A percentile compares a stretch with the other conserved stretches of the same genome.
Conservation (phyloP, 768 basidiomycete genomes). For the Auricularia sp. region DNA sequence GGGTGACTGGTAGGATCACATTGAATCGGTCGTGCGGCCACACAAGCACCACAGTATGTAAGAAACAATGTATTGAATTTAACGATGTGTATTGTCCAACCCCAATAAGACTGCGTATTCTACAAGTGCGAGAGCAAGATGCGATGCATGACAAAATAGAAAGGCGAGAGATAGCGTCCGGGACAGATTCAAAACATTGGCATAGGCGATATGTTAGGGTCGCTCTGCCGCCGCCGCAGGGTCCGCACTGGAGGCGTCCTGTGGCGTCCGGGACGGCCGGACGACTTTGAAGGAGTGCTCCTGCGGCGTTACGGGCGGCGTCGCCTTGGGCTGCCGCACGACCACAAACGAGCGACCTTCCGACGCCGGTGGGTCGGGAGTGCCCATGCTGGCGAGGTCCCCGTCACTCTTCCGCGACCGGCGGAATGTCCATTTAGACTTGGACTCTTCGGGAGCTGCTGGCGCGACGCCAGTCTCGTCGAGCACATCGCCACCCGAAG, state of each 20-base stretch:
- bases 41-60: neutral
- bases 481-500: conserved; percentile 11
- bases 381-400: conserved; percentile 22
- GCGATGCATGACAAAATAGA: neutral
- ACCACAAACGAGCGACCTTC: conserved; percentile 44
- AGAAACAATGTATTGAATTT: neutral
- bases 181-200: conserved; percentile 4
- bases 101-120: neutral
- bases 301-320: conserved; percentile 16
- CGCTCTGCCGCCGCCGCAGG: conserved; percentile 19
- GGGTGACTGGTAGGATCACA: neutral
- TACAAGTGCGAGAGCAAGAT: neutral
- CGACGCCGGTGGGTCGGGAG: conserved; percentile 21
- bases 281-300: conserved; percentile 2
- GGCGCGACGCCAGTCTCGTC: conserved; percentile 29
- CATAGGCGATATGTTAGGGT: conserved; percentile 26
- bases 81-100: neutral
- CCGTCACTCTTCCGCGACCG: conserved; percentile 44
- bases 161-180: neutral
- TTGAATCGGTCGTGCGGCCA: neutral
- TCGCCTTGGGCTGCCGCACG: conserved; percentile 39
- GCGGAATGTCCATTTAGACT: conserved; percentile 1
- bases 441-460: neutral
- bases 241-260: neutral
- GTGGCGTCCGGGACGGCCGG: neutral